These are phyloP conservation scores for Fraxinus latifolia DNA, from an alignment of 305 asterid species.

Conservation along the genomic window DNA sequence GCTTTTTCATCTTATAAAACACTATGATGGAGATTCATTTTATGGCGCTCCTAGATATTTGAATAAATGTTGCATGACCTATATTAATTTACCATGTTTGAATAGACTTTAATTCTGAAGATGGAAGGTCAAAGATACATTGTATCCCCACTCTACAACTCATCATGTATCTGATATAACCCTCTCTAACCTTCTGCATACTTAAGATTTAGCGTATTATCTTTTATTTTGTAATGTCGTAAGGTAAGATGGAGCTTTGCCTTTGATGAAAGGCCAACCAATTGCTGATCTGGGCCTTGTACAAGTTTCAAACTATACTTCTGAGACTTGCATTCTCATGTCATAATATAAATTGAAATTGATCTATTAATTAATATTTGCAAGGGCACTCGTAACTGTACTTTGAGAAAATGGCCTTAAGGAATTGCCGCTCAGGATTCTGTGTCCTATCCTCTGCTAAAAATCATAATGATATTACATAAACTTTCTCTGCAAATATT, in stretches of 20 bases:
- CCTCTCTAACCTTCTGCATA: background rate
- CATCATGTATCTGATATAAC: background rate
- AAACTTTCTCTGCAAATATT: background rate
- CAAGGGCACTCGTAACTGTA: background rate
- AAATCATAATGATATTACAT: background rate
- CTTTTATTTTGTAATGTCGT: background rate
- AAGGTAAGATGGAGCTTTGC: slow-evolving; percentile 5
- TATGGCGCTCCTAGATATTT: background rate
- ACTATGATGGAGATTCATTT: background rate
- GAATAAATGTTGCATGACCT: background rate
- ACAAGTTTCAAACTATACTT: background rate
- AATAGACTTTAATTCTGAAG: background rate
- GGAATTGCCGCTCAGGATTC: background rate
- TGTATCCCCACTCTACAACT: background rate
- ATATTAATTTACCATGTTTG: background rate
- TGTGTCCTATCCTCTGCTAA: background rate
- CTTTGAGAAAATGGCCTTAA: background rate
- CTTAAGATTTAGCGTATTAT: slow-evolving; percentile 10
- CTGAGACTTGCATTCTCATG: background rate
- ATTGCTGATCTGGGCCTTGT: background rate
- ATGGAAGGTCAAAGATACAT: background rate
- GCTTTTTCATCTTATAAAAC: background rate
- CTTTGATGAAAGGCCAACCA: background rate
- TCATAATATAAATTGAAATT: slow-evolving; percentile 12
- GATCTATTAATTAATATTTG: slow-evolving; percentile 12